Conservation (phyloP, 1,284 basidiomycete genomes). For the Marasmius tenuissimus region DNA sequence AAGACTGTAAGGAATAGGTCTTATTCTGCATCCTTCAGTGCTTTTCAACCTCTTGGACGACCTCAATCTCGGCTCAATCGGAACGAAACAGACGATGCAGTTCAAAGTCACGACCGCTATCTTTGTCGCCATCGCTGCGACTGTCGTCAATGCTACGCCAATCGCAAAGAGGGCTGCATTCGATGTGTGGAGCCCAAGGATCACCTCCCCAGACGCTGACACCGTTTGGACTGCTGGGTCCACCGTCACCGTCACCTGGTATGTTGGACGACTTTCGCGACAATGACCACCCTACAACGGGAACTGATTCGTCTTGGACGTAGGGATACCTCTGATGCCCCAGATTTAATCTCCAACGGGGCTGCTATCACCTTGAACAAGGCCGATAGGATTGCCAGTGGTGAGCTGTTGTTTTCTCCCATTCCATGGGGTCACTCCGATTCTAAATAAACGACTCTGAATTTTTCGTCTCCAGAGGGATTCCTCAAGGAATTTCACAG, state of each 20-base stretch:
- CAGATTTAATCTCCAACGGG: constrained; percentile 3
- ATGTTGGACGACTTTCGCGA: not conserved
- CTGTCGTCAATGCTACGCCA: not conserved
- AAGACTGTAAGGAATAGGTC: not conserved
- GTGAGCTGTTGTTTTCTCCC: not conserved
- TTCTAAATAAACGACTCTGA: too few species aligned
- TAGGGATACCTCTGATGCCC: constrained; percentile 11
- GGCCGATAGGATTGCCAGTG: not conserved
- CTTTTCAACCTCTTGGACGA: not conserved
- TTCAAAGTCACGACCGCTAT: not conserved
- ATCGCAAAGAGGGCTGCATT: not conserved
- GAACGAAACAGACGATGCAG: not conserved
- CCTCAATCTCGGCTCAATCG: not conserved
- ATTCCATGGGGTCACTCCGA: too few species aligned
- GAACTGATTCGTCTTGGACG: not conserved
- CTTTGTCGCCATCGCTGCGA: not conserved
- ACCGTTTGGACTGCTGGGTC: constrained; percentile 10
- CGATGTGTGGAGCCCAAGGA: constrained; percentile 9
- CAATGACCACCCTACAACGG: not conserved
- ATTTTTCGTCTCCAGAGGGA: too few species aligned
- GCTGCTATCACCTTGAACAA: not conserved
- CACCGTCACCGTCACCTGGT: constrained; percentile 11
- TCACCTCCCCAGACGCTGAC: constrained; percentile 7
- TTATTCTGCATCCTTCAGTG: not conserved
- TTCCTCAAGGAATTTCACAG: too few species aligned